Conservation (phyloP, 1,284 basidiomycete species). For the Stereum hirsutum region DNA sequence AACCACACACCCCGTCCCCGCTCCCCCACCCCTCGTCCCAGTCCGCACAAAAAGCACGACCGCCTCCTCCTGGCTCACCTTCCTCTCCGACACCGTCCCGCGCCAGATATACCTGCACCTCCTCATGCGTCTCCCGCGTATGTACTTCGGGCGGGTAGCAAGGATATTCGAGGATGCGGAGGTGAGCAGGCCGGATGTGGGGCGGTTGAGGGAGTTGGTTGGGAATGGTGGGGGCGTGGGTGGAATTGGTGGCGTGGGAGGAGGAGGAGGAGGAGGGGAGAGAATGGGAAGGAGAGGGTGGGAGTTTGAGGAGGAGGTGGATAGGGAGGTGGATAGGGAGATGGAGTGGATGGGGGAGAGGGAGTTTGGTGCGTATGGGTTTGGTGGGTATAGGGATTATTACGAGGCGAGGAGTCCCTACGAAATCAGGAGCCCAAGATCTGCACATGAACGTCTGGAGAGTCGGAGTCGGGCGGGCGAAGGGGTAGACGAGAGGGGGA, state of each 20-base stretch:
- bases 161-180: constrained; percentile 68
- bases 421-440: neutral
- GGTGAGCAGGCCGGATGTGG: constrained; percentile 61
- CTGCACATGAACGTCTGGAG: constrained; percentile 24
- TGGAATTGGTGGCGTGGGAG: constrained; percentile 5
- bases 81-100: constrained; percentile 42
- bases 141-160: constrained; percentile 68
- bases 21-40: no score
- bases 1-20: no score
- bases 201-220: constrained; percentile 48
- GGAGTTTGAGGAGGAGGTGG: neutral
- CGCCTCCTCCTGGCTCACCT: constrained; percentile 10
- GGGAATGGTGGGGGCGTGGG: constrained; percentile 19
- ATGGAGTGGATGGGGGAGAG: neutral
- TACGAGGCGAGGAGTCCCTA: no score
- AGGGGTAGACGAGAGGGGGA: no score
- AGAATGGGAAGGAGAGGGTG: neutral
- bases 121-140: constrained; percentile 58
- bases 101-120: constrained; percentile 53
- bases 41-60: no score
- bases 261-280: neutral
- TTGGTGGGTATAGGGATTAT: no score
- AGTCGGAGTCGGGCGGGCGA: no score
- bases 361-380: neutral
- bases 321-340: neutral